These are phyloP conservation scores for Venustampulla echinocandica DNA, from an alignment of 495 filamentous ascomycete species.

Conservation along the genomic window DNA sequence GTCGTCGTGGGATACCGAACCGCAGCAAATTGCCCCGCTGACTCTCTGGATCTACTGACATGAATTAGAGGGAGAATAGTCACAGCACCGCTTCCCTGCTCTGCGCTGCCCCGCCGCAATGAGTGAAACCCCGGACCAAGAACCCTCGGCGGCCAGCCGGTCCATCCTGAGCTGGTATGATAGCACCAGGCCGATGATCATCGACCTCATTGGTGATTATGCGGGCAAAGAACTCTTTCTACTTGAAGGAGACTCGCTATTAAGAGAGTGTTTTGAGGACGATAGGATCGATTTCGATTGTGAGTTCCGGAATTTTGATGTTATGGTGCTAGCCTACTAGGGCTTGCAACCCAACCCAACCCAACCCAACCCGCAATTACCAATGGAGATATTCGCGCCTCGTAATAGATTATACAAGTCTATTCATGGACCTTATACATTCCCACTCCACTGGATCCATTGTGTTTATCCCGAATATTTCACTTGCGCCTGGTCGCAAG, in stretches of 20 bases:
- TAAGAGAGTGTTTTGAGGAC: conserved; percentile 52
- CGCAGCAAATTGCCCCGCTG: too few species aligned
- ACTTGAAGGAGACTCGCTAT: conserved; percentile 64
- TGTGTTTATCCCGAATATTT: too few species aligned
- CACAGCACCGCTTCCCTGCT: background rate
- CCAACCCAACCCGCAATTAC: too few species aligned
- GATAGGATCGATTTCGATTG: conserved; percentile 50
- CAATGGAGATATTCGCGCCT: too few species aligned
- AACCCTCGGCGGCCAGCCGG: conserved; percentile 3
- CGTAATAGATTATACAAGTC: too few species aligned
- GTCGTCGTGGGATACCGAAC: background rate
- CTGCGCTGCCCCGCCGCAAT: conserved; percentile 1
- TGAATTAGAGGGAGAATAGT: background rate
- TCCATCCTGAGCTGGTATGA: conserved; percentile 20
- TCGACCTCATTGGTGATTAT: conserved; percentile 66
- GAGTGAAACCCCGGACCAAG: conserved; percentile 6
- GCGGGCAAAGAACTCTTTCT: conserved; percentile 63
- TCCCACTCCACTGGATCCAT: too few species aligned
- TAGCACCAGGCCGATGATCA: conserved; percentile 19
- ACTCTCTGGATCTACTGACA: background rate
- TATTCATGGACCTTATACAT: too few species aligned
- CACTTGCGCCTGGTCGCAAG: too few species aligned
- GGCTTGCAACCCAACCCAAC: too few species aligned
- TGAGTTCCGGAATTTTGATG: conserved; percentile 23
- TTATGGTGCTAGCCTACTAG: too few species aligned